phyloP scores from a whole-genome alignment of 495 filamentous ascomycete species.

The Penicillium angulare region DNA sequence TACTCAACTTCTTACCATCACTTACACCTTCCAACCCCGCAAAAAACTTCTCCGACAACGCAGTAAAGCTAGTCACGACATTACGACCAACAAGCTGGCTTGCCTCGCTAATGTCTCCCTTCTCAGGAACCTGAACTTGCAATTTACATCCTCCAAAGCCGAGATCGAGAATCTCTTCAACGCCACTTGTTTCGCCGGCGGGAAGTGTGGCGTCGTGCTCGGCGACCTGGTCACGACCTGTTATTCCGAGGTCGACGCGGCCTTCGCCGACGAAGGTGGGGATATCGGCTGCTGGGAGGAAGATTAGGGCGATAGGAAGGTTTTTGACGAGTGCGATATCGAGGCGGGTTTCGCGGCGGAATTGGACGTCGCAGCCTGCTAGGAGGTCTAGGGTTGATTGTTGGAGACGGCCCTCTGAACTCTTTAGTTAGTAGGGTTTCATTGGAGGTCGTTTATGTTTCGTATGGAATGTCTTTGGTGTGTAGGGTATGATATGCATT shows the following conservation, averaged over 20 bases:
- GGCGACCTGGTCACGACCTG: conserved; percentile 85
- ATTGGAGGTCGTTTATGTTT: conserved; percentile 15
- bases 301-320: conserved; percentile 90
- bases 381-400: conserved; percentile 84
- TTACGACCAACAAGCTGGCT: conserved; percentile 88
- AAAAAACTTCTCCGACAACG: conserved; percentile 80
- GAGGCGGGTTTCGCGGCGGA: conserved; percentile 85
- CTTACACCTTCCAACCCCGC: conserved; percentile 59
- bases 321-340: conserved; percentile 98
- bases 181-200: conserved; percentile 56
- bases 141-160: conserved; percentile 89
- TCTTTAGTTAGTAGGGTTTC: conserved; percentile 19
- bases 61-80: conserved; percentile 91
- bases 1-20: conserved; percentile 36
- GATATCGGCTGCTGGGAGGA: conserved; percentile 95
- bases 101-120: conserved; percentile 65
- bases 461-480: conserved; percentile 4
- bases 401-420: conserved; percentile 87
- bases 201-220: conserved; percentile 79
- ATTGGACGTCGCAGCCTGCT: conserved; percentile 91
- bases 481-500: conserved; percentile 3
- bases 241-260: conserved; percentile 90
- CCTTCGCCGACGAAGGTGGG: conserved; percentile 96
- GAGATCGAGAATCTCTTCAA: conserved; percentile 82
- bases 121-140: conserved; percentile 92